These are phyloP conservation scores for Chenopodium album DNA, from an alignment of 148 eudicot genomes.

Conservation along the genomic window DNA sequence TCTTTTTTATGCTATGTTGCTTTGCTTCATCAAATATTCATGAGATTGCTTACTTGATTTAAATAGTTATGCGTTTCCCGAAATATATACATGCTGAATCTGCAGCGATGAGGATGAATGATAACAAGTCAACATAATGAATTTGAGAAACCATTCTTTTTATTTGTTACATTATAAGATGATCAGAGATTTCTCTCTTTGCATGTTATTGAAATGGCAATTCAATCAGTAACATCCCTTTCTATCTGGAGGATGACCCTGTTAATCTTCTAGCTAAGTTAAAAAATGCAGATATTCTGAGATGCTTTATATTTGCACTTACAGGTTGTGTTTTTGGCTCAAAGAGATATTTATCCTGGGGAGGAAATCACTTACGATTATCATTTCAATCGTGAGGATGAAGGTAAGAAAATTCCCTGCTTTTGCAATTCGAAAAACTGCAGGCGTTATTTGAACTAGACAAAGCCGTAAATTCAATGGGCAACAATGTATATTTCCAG, in stretches of 20 bases:
- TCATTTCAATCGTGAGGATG: conserved; percentile 78
- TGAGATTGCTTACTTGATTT: background rate
- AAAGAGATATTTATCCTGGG: conserved; percentile 76
- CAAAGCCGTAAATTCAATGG: background rate
- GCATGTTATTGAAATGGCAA: background rate
- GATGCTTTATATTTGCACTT: background rate
- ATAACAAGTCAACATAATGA: background rate
- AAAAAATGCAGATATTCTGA: background rate
- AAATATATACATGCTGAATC: background rate
- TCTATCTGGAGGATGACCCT: background rate
- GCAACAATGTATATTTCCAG: background rate
- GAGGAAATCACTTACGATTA: conserved; percentile 84
- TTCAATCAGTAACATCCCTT: background rate
- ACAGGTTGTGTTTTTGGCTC: conserved; percentile 77
- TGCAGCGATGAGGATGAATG: background rate
- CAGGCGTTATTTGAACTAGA: conserved; percentile 65
- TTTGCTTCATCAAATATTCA: background rate
- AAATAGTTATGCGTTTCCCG: background rate
- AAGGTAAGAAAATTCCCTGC: conserved; percentile 75
- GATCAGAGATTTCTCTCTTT: background rate
- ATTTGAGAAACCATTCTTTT: background rate
- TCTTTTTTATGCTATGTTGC: background rate
- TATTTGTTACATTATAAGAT: background rate
- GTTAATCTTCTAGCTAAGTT: background rate
- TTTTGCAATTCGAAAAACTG: conserved; percentile 60